Base-by-base conservation (phyloP, 2,329 filamentous ascomycete species). In the Pseudocercospora pini-densiflorae region DNA sequence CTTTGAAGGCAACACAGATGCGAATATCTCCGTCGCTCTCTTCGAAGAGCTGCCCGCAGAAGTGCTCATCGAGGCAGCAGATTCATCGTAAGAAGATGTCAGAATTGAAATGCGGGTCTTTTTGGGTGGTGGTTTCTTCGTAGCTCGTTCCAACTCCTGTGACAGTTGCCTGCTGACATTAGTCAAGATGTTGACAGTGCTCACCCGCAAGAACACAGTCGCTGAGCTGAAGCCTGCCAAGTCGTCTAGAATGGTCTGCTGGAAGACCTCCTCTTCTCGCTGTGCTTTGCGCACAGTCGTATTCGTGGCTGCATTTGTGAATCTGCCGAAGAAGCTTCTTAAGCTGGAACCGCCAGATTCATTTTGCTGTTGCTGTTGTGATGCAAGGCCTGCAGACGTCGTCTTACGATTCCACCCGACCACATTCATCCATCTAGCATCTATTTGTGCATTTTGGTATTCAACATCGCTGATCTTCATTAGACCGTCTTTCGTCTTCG, bases 51-150 rank as follows among this genome's bases (percentile, higher is more conserved):
- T 79, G 16, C 81, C 83, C 1, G 85, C 87, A 16, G 79, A 72
- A 14, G 79, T 79, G 24, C 83, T 84, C 65, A 89, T 84, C 0
- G 91, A 90, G 2, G 89, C 88, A 61, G 89, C 82, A 0, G 88
- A 86, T 73, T 95, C 93, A 73, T 97, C 92, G 76, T 94, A 97
- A 0, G 94, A 96, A 19, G 94, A 93, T 0, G 94, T 97, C 58
- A 99, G 81, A 36, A 98, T 92, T 6, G 94, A 91, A 27, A 99
- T 87, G 60, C 89, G 92, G 0, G 95, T 96, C 10, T 86, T 87
- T 77, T 93, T 97, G 0, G 95, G 95, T 0, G 96, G 95, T 2
- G 94, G 92, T 76, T 99, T 99, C 81, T 98, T 97, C 0, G 96
- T 99, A 16, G 96, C 95, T 68, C 96, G 88, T 80, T 98, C 93